Conservation (phyloP, 176 grass and related monocot species). For the Ensete glaucum region DNA sequence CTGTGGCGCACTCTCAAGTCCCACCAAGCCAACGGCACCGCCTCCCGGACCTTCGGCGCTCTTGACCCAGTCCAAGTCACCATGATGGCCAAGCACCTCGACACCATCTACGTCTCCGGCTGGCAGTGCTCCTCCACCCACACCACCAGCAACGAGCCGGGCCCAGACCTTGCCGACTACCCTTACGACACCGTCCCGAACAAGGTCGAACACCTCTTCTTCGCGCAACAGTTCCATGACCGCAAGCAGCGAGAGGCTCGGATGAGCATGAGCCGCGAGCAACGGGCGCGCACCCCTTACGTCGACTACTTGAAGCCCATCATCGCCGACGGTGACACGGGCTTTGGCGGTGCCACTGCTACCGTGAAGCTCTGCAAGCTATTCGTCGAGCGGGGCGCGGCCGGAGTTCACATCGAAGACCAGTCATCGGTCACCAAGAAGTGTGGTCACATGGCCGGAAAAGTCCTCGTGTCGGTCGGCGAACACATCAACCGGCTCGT, state of each 20-base stretch:
- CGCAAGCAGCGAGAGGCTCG: constrained; percentile 73
- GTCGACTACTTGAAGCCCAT: constrained; percentile 76
- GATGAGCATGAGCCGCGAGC: constrained; percentile 51
- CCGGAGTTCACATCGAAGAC: constrained; percentile 83
- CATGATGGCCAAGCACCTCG: constrained; percentile 93
- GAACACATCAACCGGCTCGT: constrained; percentile 92
- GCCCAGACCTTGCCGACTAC: constrained; percentile 90
- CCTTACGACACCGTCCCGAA: constrained; percentile 94
- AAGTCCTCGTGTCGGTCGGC: constrained; percentile 61
- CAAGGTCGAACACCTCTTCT: constrained; percentile 90
- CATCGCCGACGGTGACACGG: constrained; percentile 78
- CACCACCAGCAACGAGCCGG: constrained; percentile 73
- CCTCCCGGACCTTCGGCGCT: constrained; percentile 77
- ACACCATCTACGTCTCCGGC: constrained; percentile 88
- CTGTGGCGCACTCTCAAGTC: constrained; percentile 67
- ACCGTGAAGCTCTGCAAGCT: constrained; percentile 95
- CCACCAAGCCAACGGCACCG: constrained; percentile 70
- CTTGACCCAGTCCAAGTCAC: constrained; percentile 90
- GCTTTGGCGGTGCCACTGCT: constrained; percentile 71
- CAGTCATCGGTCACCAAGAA: constrained; percentile 86
- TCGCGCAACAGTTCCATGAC: constrained; percentile 72
- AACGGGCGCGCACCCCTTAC: constrained; percentile 27
- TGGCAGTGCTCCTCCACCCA: constrained; percentile 99
- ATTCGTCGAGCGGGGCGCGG: constrained; percentile 86
- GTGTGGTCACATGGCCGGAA: constrained; percentile 91